Base-by-base conservation (phyloP, 2,329 filamentous ascomycete species). In the Hypomyces perniciosus region DNA sequence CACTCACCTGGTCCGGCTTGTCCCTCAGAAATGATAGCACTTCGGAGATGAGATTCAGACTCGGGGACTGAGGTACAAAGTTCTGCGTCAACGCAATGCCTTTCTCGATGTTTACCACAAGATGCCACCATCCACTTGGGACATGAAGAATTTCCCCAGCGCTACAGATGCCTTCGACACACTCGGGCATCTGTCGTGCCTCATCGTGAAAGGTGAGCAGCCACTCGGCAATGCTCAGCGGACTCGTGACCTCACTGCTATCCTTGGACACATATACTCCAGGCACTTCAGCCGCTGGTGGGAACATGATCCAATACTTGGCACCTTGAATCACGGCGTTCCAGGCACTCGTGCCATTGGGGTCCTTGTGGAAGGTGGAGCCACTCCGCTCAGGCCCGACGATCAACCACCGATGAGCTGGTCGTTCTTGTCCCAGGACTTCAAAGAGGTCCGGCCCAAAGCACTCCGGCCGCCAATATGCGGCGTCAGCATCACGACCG, bases 301-400 rank as follows among this genome's bases (percentile, higher is more conserved):
- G 90, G 63, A 97, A 97, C 90, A 97, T 95, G 67, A 97, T 92
- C 92, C 93, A 97, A 74, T 97, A 97, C 65, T 97, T 97, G 33
- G 85, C 82, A 5, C 92, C 93, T 53, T 86, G 83, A 29, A 97
- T 75, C 10, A 96, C 89, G 1, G 91, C 92, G 65, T 97, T 97
- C 93, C 92, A 97, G 0, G 93, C 92, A 60, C 84, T 86, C 13
- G 82, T 85, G 13, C 70, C 84, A 59, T 85, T 86, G 26, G 83
- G 82, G 54, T 86, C 83, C 65, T 96, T 96, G 73, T 97, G 92
- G 65, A 96, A 97, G 4, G 91, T 96, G 58, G 88, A 95, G 30
- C 92, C 92, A 62, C 89, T 95, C 52, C 90, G 78, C 56, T 85
- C 82, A 1, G 92, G 90, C 1, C 92, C 91, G 57, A 96, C 79